Percentiles rank a stretch among this genome's conserved stretches.
phyloP scores from a whole-genome alignment of 2,329 filamentous ascomycete species.

The Pseudocercospora macadamiae region DNA sequence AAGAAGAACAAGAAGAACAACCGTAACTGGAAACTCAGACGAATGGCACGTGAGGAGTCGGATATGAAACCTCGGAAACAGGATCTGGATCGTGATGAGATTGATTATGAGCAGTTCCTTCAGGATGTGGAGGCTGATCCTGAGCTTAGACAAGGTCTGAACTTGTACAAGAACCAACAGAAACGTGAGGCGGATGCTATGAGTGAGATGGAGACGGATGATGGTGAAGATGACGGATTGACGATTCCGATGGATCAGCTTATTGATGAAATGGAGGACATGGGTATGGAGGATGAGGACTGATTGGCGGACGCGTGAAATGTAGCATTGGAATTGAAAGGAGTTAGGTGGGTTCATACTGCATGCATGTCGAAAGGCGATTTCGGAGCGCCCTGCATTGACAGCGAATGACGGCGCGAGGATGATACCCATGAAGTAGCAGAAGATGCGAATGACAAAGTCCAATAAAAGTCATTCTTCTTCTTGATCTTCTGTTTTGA shows the following conservation, averaged over 20 bases:
- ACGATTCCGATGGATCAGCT: constrained; percentile 60
- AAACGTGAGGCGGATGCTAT: constrained; percentile 63
- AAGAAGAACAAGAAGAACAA: constrained; percentile 64
- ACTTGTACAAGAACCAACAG: constrained; percentile 75
- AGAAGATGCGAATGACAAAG: not conserved
- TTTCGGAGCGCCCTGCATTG: not conserved
- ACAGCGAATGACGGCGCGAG: not conserved
- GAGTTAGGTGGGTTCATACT: not conserved
- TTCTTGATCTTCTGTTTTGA: not conserved
- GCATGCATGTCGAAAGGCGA: not conserved
- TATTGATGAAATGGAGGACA: constrained; percentile 90
- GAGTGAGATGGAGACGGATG: constrained; percentile 61
- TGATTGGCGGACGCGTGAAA: not conserved
- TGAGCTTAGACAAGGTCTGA: constrained; percentile 80
- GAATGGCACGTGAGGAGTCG: constrained; percentile 86
- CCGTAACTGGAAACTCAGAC: constrained; percentile 92
- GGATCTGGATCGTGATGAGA: constrained; percentile 84
- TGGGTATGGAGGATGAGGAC: constrained; percentile 66
- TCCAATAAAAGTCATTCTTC: constrained; percentile 5
- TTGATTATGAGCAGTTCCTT: constrained; percentile 96
- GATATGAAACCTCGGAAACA: constrained; percentile 84
- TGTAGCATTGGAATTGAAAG: not conserved
- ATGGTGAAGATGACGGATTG: constrained; percentile 58
- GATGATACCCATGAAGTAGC: constrained; percentile 2
- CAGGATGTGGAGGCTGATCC: constrained; percentile 94